These are phyloP conservation scores for Penicillium pulvis DNA, from an alignment of 495 filamentous ascomycete species.

Conservation along the genomic window DNA sequence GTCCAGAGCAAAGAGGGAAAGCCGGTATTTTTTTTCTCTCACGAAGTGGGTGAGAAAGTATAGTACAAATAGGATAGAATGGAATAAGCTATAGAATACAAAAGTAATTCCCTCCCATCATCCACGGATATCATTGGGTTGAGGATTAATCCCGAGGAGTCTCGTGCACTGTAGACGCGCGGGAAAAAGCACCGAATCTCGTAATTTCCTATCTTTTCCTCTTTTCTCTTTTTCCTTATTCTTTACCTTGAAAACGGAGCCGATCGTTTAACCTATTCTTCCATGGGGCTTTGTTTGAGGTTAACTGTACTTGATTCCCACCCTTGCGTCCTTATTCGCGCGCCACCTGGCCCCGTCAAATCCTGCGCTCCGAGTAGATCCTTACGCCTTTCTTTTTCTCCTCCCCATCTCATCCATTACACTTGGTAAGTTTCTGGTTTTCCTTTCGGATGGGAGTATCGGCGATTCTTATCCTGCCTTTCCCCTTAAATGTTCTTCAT, in stretches of 20 bases:
- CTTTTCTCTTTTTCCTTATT: slow-evolving; percentile 8
- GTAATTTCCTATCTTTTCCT: slow-evolving; percentile 1
- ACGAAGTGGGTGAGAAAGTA: no score
- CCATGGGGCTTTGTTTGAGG: not conserved
- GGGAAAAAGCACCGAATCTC: slow-evolving; percentile 16
- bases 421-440: slow-evolving; percentile 9
- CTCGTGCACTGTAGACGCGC: slow-evolving; percentile 7
- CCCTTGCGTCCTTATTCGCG: slow-evolving; percentile 8
- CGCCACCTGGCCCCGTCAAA: slow-evolving; percentile 14
- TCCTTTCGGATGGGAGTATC: not conserved
- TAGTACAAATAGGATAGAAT: no score
- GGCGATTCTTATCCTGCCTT: not conserved
- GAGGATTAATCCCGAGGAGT: not conserved
- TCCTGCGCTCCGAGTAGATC: slow-evolving; percentile 23
- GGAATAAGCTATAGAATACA: no score
- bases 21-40: not conserved
- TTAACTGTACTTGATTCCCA: not conserved
- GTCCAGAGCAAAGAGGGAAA: not conserved
- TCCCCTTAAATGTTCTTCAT: slow-evolving; percentile 1
- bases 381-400: slow-evolving; percentile 3
- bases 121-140: not conserved
- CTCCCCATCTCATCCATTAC: not conserved
- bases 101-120: not conserved
- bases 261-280: not conserved
- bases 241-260: not conserved